These are phyloP conservation scores for Polygonum aviculare DNA, from an alignment of 148 eudicot genomes.

Conservation along the genomic window DNA sequence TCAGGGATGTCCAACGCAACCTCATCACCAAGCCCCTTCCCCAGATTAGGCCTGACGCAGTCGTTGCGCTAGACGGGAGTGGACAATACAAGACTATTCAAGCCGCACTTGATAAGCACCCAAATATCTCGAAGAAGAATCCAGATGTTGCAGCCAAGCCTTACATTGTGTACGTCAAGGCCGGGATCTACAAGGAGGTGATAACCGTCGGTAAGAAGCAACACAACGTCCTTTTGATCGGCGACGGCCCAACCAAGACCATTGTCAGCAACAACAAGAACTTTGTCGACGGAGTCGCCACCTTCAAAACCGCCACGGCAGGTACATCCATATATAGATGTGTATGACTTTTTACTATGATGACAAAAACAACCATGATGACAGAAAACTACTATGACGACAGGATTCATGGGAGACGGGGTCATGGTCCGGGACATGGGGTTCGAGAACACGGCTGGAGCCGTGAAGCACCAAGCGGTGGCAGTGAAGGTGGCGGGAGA, in stretches of 20 bases:
- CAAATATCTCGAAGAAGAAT: conserved; percentile 6
- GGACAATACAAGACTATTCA: conserved; percentile 45
- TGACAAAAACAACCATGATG: too few relatives aligned
- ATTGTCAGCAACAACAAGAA: background rate
- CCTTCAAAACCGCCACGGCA: background rate
- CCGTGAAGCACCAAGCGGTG: conserved; percentile 27
- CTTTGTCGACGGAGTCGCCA: conserved; percentile 3
- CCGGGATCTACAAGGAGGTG: background rate
- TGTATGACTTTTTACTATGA: too few relatives aligned
- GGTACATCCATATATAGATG: background rate
- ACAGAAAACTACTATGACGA: too few relatives aligned
- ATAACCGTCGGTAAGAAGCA: background rate
- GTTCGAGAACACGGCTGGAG: conserved; percentile 34
- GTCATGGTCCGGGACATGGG: conserved; percentile 31
- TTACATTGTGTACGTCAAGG: conserved; percentile 37
- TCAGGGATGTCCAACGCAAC: conserved; percentile 4
- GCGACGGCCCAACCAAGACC: conserved; percentile 34
- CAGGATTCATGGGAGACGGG: conserved; percentile 29
- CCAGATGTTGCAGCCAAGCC: background rate
- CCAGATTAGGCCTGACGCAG: conserved; percentile 26
- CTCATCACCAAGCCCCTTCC: conserved; percentile 14
- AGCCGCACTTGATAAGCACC: conserved; percentile 38
- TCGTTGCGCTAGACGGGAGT: conserved; percentile 63
- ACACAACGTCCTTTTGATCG: background rate
- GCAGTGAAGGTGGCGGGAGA: conserved; percentile 28